Evolutionary conservation across 2,329 filamentous ascomycete species (phyloP), one percentile per base, ranked within the genome.

Genomic region (Ascochyta pisi): DNA sequence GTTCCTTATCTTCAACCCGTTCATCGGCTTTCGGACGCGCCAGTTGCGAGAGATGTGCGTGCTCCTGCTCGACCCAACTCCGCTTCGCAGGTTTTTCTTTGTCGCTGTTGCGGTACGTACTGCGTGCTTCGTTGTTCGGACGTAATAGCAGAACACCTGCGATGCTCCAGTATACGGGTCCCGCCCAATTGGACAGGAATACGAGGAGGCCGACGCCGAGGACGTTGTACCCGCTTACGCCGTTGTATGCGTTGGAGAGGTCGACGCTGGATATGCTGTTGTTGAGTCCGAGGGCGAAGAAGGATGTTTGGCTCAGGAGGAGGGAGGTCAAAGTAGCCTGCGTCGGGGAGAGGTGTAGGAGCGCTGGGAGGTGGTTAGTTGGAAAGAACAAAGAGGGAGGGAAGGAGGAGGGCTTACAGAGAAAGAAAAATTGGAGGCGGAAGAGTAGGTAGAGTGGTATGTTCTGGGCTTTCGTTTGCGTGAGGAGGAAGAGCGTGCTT

Each of bases 241-340:
- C 95, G 68, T 99, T 99, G 78, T 99, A 99, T 0, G 93, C 93
- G 71, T 89, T 96, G 6, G 92, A 96, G 19, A 99, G 84, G 70
- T 98, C 93, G 66, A 99, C 86, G n/a, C 90, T 94, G 12, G 93
- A 96, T 64, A 99, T 96, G 37, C 95, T 90, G 74, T 99, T 99
- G 42, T 91, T 91, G 71, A 92, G 92, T 23, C 93, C 95, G 60
- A 92, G 86, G 27, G 91, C 89, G 73, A 98, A 99, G 82, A 96
- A 99, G 47, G 89, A 88, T 33, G 86, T 81, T 77, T 93, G 88
- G 64, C 96, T 89, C 37, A 96, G 80, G 31, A 98, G 84, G 31
- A 97, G 79, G 8, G 85, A 86, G 0, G 89, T 88, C 9, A 87
- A 84, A 4, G 88, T 88, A 41, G 90, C 81, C 66, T 92, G 22